Percentiles rank a stretch among this genome's conserved stretches.
Evolutionary conservation across 108 stramenopile genomes (phyloP).

Genomic region (Aurantiochytrium sp.): DNA sequence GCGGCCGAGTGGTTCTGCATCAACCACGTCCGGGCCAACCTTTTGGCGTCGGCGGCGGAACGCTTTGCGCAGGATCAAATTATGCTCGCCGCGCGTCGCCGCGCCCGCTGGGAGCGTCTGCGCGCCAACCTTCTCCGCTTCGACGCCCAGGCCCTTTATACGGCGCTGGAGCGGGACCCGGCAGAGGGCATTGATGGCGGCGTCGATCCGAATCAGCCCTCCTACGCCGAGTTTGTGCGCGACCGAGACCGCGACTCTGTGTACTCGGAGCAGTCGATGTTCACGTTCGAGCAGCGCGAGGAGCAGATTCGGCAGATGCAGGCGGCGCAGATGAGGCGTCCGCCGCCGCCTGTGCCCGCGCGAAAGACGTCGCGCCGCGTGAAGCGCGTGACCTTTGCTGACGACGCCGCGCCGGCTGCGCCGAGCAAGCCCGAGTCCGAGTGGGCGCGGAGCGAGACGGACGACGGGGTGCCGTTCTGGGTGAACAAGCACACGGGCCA

Average conservation of each 20-base stretch:
- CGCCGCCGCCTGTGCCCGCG: neutral
- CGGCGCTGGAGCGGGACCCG: neutral
- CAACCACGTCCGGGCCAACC: neutral
- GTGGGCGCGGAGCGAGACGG: neutral
- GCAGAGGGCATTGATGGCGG: neutral
- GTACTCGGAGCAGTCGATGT: neutral
- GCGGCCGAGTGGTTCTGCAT: constrained; percentile 1
- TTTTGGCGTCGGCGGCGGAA: neutral
- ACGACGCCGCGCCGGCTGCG: neutral
- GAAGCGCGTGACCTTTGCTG: neutral
- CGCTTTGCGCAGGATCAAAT: neutral
- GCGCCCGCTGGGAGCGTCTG: neutral
- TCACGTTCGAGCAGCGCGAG: neutral
- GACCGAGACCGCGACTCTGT: neutral
- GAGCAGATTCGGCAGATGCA: neutral
- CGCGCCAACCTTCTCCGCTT: neutral
- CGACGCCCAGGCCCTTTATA: neutral
- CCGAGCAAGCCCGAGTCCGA: neutral
- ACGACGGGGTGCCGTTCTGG: neutral
- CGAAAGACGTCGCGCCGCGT: neutral
- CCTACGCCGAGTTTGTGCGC: neutral
- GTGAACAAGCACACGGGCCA: neutral
- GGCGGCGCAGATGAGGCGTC: neutral
- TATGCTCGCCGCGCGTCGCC: neutral
- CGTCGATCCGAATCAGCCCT: neutral